Conservation (phyloP, 225 moss, liverwort and hornwort species). For the Antitrichia curtipendula region DNA sequence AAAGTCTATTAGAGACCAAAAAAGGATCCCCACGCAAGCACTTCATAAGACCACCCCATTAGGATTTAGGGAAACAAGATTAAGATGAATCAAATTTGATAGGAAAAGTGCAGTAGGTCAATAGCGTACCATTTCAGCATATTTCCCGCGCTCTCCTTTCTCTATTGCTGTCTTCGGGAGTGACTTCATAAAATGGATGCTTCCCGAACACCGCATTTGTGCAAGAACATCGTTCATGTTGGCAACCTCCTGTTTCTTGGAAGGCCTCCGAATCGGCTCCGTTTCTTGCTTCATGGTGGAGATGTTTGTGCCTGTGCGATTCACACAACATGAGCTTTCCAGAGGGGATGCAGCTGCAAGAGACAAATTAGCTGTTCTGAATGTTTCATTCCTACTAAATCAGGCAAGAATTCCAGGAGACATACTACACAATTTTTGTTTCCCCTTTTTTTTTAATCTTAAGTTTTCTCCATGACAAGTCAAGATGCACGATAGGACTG, state of each 20-base stretch:
- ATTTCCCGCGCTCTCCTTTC: fast-evolving
- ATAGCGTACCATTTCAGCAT: not conserved
- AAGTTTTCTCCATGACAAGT: not conserved
- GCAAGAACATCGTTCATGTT: not conserved
- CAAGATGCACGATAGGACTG: not conserved
- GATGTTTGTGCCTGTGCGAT: not conserved
- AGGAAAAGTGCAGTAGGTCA: not conserved
- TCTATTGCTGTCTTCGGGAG: not conserved
- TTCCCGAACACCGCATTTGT: not conserved
- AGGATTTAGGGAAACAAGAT: too few relatives aligned
- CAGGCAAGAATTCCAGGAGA: not conserved
- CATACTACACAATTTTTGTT: not conserved
- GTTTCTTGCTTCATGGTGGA: too few relatives aligned
- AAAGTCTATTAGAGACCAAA: not conserved
- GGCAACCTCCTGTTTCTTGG: not conserved
- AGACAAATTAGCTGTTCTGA: not conserved
- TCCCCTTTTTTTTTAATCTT: not conserved
- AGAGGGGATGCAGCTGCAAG: not conserved
- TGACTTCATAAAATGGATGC: not conserved
- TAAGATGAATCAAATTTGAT: not conserved
- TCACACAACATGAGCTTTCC: not conserved
- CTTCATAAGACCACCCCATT: not conserved
- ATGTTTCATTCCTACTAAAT: too few relatives aligned
- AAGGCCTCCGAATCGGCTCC: not conserved
- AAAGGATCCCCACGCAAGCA: too few relatives aligned